These are phyloP conservation scores for Lentinula novae-zelandiae DNA, from an alignment of 1,284 basidiomycete species.

Conservation along the genomic window DNA sequence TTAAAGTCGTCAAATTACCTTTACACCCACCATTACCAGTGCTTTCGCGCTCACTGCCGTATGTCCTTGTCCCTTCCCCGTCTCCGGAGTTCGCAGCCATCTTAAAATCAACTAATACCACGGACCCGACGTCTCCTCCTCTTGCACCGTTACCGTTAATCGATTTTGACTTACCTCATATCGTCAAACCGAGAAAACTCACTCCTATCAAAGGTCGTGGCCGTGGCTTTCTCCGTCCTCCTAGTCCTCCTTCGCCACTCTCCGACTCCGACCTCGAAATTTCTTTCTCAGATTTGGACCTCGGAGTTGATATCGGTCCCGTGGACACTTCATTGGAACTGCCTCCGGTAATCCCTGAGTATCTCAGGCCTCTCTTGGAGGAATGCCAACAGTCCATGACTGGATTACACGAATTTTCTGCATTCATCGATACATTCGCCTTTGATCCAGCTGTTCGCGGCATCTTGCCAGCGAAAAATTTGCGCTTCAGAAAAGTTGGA, in stretches of 20 bases:
- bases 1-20: not conserved
- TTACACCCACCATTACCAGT: not conserved
- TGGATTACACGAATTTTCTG: constrained; percentile 69
- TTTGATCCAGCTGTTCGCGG: constrained; percentile 56
- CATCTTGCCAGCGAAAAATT: constrained; percentile 12
- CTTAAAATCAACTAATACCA: not conserved
- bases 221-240: constrained; percentile 36
- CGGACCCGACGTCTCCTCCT: constrained; percentile 10
- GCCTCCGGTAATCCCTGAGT: constrained; percentile 35
- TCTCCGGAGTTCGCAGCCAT: constrained; percentile 2
- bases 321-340: constrained; percentile 14
- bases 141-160: constrained; percentile 13
- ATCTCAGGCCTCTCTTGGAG: constrained; percentile 56
- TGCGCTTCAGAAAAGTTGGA: constrained; percentile 78
- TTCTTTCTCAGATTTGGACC: constrained; percentile 44
- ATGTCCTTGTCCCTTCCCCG: constrained; percentile 9
- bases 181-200: constrained; percentile 48
- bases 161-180: constrained; percentile 24
- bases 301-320: constrained; percentile 13
- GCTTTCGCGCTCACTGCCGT: not conserved
- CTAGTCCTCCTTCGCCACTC: constrained; percentile 47
- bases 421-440: constrained; percentile 76
- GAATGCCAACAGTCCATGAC: constrained; percentile 59
- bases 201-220: constrained; percentile 58
- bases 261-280: constrained; percentile 51